These are phyloP conservation scores for Hapsidospora chrysogenum DNA, from an alignment of 495 filamentous ascomycete species.

Conservation along the genomic window DNA sequence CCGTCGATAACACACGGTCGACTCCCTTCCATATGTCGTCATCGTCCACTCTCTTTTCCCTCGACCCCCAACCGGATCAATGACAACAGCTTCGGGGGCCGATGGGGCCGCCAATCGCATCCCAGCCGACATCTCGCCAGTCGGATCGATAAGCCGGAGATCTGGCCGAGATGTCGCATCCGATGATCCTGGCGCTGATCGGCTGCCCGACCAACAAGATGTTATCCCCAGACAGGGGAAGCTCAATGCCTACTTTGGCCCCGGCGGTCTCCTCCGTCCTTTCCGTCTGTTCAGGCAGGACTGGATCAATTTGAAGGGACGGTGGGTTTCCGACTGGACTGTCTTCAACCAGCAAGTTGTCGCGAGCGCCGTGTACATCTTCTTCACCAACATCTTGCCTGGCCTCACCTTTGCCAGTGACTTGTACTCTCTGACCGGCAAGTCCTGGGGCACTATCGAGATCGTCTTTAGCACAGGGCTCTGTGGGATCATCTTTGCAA, in stretches of 20 bases:
- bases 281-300: slow-evolving; percentile 49
- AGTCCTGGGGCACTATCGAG: slow-evolving; percentile 54
- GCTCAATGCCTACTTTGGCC: slow-evolving; percentile 1
- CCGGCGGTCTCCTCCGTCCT: slow-evolving; percentile 25
- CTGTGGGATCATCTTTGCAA: slow-evolving; percentile 47
- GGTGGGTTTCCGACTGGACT: slow-evolving; percentile 51
- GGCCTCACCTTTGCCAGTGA: slow-evolving; percentile 62
- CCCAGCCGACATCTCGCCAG: too few relatives aligned
- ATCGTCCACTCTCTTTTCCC: too few relatives aligned
- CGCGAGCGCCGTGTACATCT: slow-evolving; percentile 56
- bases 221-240: neutral
- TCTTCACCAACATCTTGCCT: slow-evolving; percentile 59
- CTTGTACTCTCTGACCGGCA: slow-evolving; percentile 47
- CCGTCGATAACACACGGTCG: too few relatives aligned
- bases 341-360: slow-evolving; percentile 55
- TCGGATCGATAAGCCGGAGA: neutral
- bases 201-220: neutral
- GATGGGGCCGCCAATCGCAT: too few relatives aligned
- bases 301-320: slow-evolving; percentile 30
- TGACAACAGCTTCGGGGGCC: too few relatives aligned
- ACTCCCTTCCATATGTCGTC: too few relatives aligned
- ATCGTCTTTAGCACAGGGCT: slow-evolving; percentile 57
- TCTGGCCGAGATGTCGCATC: neutral
- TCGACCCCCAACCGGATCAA: too few relatives aligned
- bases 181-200: neutral